Conservation (phyloP, 371 early-diverging fungal species). For the Rhizopus sp. region DNA sequence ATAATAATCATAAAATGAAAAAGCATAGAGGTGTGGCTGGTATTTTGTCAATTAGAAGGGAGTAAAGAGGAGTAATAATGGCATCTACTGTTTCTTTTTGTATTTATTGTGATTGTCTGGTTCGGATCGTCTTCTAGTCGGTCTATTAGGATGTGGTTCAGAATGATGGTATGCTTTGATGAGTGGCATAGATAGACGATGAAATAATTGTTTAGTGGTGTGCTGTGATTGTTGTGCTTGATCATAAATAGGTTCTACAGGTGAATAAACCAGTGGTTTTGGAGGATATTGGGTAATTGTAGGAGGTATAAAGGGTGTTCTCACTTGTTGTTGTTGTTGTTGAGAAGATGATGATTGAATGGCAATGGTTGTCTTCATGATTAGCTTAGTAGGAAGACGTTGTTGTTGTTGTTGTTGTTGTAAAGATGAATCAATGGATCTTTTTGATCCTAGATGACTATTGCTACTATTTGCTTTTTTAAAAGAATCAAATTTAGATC, state of each 20-base stretch:
- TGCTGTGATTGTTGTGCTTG: neutral
- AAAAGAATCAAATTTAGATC: constrained; percentile 40
- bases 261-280: constrained; percentile 46
- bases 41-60: neutral
- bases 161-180: constrained; percentile 11
- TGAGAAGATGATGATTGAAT: constrained; percentile 20
- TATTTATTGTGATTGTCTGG: constrained; percentile 18
- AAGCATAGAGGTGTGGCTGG: neutral
- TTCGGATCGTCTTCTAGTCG: constrained; percentile 19
- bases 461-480: constrained; percentile 23
- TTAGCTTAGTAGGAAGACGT: constrained; percentile 31
- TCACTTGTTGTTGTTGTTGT: constrained; percentile 7
- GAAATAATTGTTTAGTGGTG: constrained; percentile 14
- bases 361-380: constrained; percentile 46
- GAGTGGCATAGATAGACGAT: constrained; percentile 31
- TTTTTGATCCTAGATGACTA: constrained; percentile 1
- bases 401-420: neutral
- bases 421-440: constrained; percentile 5
- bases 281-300: constrained; percentile 50
- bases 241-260: constrained; percentile 33
- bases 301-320: constrained; percentile 28
- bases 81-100: constrained; percentile 11
- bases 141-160: constrained; percentile 10
- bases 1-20: neutral
- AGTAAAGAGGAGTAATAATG: neutral